phyloP scores from a whole-genome alignment of 2,329 filamentous ascomycete genomes.

The Diaporthe aspalathi region DNA sequence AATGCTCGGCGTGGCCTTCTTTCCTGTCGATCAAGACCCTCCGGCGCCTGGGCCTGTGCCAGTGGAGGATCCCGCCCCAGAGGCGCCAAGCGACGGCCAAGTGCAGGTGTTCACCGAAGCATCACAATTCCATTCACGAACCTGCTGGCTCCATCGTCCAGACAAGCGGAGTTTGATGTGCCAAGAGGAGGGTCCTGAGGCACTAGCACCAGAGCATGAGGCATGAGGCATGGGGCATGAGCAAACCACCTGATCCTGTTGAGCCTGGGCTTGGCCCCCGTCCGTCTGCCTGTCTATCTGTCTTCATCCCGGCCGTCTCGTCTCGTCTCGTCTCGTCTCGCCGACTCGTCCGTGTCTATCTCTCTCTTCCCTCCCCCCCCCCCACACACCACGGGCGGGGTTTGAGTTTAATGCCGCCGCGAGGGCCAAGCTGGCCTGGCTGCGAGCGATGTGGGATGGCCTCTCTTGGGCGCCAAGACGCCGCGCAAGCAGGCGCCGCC shows the following conservation, averaged over 20 bases:
- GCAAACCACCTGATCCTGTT: conserved; percentile 20
- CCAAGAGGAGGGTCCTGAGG: conserved; percentile 23
- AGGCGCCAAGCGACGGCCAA: conserved; percentile 22
- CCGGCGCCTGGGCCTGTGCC: neutral
- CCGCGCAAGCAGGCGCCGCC: conserved; percentile 10
- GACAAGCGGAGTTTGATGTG: conserved; percentile 30
- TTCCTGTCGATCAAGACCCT: conserved; percentile 7
- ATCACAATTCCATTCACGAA: conserved; percentile 25
- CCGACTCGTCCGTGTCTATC: neutral
- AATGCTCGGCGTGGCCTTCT: conserved; percentile 22
- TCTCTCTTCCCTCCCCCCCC: neutral
- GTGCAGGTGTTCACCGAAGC: conserved; percentile 17
- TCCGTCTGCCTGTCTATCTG: too few relatives aligned
- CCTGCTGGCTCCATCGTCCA: conserved; percentile 7
- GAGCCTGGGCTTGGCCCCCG: conserved; percentile 3
- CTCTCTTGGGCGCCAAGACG: conserved; percentile 25
- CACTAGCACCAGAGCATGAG: conserved; percentile 19
- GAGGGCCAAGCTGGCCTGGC: conserved; percentile 3
- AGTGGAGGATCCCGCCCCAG: neutral
- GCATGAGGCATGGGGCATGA: conserved; percentile 18
- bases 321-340: conserved; percentile 27
- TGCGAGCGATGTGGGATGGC: neutral
- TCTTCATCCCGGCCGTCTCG: neutral
- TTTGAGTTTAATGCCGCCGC: conserved; percentile 27
- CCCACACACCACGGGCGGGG: neutral